Evolutionary conservation across 1,284 basidiomycete species (phyloP), one percentile per base, ranked within the genome.

Genomic region (Pseudozyma sp.): DNA sequence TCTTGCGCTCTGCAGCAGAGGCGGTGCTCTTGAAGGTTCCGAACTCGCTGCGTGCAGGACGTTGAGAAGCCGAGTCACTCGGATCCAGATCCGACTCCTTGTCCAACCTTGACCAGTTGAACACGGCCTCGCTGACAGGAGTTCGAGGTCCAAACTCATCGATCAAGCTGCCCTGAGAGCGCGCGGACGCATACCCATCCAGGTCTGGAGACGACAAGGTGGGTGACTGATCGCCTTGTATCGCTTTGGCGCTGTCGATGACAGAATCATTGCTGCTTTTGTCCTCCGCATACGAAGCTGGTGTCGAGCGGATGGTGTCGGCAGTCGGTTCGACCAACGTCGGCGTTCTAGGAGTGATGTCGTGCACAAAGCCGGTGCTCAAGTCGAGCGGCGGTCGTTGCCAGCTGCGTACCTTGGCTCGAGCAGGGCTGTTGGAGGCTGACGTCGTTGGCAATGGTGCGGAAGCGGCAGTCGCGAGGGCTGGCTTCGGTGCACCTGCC

Each of bases 51-150:
- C 77, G 57, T 16, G 75, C 67, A 17, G 77, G 77, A 17, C 79
- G 54, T 43, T 81, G 77, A 9, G 72, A 75, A 7, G 79, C 79
- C 46, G 77, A 79, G 40, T 81, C 79, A 49, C 69, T 72, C 14
- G 79, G 79, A 11, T 59, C 35, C 29, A 81, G 54, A 11, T 78
- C 75, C 16, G 61, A 56, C 35, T 67, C 77, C 50, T 58, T 66
- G 53, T 68, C 74, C 16, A 62, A 39, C 3, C 54, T 53, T 14
- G 60, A 66, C 73, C 74, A 77, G 34, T 74, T 57, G 57, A 78
- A 80, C 1, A 74, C 55, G 7, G 68, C 69, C 24, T 77, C 73
- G 49, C 73, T 76, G 39, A 64, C 68, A 16, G 78, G 78, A 19
- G 75, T 77, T 2, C 62, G 54, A 13, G 77, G 72, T 4, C 75